These are phyloP conservation scores for Solanum phureja DNA, from an alignment of 257 asterid genomes.

Conservation along the genomic window DNA sequence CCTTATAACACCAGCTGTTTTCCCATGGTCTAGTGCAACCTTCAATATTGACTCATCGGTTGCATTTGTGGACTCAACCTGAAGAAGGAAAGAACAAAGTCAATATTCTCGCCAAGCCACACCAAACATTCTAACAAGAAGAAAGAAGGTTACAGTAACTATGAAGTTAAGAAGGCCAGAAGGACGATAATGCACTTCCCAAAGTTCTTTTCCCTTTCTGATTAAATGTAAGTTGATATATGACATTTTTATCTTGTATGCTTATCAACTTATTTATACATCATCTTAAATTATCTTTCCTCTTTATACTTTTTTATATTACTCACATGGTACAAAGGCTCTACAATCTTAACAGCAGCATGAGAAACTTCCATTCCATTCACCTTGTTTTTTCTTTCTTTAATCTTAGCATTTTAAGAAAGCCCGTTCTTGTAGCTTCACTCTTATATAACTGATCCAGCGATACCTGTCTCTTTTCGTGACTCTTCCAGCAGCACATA, in stretches of 20 bases:
- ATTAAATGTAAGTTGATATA: background rate
- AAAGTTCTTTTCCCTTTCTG: background rate
- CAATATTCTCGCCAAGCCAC: background rate
- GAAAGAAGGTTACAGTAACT: background rate
- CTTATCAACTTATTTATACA: background rate
- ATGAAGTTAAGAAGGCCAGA: background rate
- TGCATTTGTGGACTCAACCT: slow-evolving; percentile 79
- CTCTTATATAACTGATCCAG: too few relatives aligned
- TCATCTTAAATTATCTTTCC: background rate
- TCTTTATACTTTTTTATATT: background rate
- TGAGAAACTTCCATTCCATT: too few relatives aligned
- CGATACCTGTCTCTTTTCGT: too few relatives aligned
- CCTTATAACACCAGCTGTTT: slow-evolving; percentile 68
- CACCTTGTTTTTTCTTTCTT: too few relatives aligned
- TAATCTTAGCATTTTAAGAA: too few relatives aligned
- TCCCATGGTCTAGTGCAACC: slow-evolving; percentile 94
- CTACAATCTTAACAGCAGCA: background rate
- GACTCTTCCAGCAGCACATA: too few relatives aligned
- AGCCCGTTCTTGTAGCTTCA: too few relatives aligned
- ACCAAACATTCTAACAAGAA: background rate
- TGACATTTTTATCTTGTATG: background rate
- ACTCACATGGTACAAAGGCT: background rate
- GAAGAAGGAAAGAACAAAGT: background rate
- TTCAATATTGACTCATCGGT: slow-evolving; percentile 72
- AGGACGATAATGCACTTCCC: background rate